Percentiles rank a stretch among this genome's conserved stretches.
Evolutionary conservation across 768 basidiomycete species (phyloP).

Genomic region (Dacryopinax primogenitus): DNA sequence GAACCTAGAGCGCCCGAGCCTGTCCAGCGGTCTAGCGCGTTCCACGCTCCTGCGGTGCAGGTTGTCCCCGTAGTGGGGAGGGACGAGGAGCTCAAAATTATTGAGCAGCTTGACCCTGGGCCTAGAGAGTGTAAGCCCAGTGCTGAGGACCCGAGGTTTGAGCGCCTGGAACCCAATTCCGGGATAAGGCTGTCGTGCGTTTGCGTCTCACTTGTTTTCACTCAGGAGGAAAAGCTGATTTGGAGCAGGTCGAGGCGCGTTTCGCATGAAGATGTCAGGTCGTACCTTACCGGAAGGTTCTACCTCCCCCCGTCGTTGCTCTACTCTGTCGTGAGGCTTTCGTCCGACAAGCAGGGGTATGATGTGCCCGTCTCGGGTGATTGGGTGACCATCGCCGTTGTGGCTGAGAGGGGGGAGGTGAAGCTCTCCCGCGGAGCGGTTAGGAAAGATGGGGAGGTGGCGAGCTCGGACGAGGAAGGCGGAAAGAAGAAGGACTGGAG

Average conservation of each 20-base stretch:
- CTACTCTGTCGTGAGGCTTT: conserved; percentile 70
- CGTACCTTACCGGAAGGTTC: conserved; percentile 69
- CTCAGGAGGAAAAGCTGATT: background rate
- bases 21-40: background rate
- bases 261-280: conserved; percentile 64
- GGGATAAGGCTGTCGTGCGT: conserved; percentile 71
- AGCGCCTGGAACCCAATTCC: conserved; percentile 79
- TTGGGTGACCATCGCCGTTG: conserved; percentile 91
- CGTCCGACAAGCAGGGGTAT: conserved; percentile 68
- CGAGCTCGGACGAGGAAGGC: conserved; percentile 18
- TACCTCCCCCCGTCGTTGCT: conserved; percentile 78
- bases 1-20: background rate
- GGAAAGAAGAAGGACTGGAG: conserved; percentile 21
- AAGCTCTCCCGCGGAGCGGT: conserved; percentile 52
- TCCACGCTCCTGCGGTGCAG: background rate
- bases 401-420: conserved; percentile 78
- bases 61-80: conserved; percentile 18
- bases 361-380: conserved; percentile 87
- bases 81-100: conserved; percentile 53
- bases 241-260: conserved; percentile 51
- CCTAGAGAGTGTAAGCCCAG: conserved; percentile 62
- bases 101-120: conserved; percentile 67
- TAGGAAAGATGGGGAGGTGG: conserved; percentile 18
- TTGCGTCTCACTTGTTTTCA: conserved; percentile 6
- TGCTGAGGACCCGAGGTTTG: conserved; percentile 61